Conservation (phyloP, 305 asterid species). For the Rubia peregrina region DNA sequence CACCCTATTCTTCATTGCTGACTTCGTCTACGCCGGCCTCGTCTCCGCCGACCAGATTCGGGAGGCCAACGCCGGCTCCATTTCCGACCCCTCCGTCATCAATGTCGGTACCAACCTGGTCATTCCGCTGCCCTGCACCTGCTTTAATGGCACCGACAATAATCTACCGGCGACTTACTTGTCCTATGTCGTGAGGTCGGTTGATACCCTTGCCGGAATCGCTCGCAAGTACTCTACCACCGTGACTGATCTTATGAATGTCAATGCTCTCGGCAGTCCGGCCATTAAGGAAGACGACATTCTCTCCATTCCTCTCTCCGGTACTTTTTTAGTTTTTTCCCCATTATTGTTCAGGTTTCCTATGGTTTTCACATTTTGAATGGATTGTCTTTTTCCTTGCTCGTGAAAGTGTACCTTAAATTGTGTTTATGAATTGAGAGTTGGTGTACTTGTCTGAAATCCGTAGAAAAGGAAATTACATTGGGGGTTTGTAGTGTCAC, state of each 20-base stretch:
- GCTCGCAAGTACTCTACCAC: conserved; percentile 67
- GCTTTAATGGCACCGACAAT: conserved; percentile 77
- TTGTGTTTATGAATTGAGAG: not conserved
- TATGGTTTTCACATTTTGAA: not conserved
- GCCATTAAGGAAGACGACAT: conserved; percentile 75
- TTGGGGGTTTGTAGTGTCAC: not conserved
- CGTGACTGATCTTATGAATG: conserved; percentile 79
- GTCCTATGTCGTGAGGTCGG: conserved; percentile 67
- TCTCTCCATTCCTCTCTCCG: conserved; percentile 86
- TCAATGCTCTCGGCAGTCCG: conserved; percentile 57
- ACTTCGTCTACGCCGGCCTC: conserved; percentile 58
- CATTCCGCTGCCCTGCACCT: conserved; percentile 86
- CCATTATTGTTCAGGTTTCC: not conserved
- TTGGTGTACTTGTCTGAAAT: not conserved
- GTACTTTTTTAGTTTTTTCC: conserved; percentile 14
- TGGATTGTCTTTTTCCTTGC: not conserved
- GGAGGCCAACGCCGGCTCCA: conserved; percentile 61
- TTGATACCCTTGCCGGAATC: conserved; percentile 65
- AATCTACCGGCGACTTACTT: conserved; percentile 74
- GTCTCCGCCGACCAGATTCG: conserved; percentile 80
- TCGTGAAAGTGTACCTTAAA: not conserved
- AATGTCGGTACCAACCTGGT: conserved; percentile 51
- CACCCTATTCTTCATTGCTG: conserved; percentile 56
- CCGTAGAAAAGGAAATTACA: not conserved
- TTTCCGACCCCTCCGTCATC: conserved; percentile 61